Evolutionary conservation across 306 rosid genomes (phyloP), one percentile per base, ranked within the genome.

Genomic region (Trichosanthes cucumerina): DNA sequence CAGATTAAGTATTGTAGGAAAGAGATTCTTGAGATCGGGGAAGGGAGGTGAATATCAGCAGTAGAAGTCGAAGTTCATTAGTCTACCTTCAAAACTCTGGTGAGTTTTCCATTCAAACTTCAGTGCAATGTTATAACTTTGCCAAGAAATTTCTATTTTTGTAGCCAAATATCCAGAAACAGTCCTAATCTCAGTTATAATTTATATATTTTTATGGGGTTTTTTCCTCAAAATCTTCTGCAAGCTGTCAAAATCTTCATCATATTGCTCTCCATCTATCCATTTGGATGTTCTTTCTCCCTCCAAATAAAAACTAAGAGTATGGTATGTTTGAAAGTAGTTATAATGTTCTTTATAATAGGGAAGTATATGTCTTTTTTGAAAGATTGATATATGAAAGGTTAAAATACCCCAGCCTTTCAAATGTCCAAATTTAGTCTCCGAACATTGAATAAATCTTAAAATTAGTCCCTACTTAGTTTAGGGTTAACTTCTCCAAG

Each of bases 1-100:
- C 77, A 85, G 88, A 92, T 95, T 59, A 85, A 88, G 79, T 89
- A 77, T 75, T 49, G 8, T 16, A 73, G 77, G 41, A 72, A 47
- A 72, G 57, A 47, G 41, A n/a, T 47, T 14, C 1, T 28, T 70
- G 4, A 70, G 56, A 23, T 46, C 34, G 11, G 38, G 44, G 76
- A 44, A 71, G 57, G 38, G 6, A 0, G 16, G 41, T 65, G 76
- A 28, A 28, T 21, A 73, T 47, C 43, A 46, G 39, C 28, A 15
- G 77, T 73, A 73, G 57, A 49, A 49, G 21, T 72, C 39, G 14
- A 26, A 16, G 24, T 16, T 26, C 38, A 49, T 73, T 26, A 24
- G 18, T 4, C 56, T 72, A 44, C 58, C 3, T 47, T 16, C 57
- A 28, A 26, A 73, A 26, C 44, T 26, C 59, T 72, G 77, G 39